Percentiles rank a stretch among this genome's conserved stretches.
phyloP scores from a whole-genome alignment of 495 filamentous ascomycete genomes.

The Barbatosphaeria neglecta region DNA sequence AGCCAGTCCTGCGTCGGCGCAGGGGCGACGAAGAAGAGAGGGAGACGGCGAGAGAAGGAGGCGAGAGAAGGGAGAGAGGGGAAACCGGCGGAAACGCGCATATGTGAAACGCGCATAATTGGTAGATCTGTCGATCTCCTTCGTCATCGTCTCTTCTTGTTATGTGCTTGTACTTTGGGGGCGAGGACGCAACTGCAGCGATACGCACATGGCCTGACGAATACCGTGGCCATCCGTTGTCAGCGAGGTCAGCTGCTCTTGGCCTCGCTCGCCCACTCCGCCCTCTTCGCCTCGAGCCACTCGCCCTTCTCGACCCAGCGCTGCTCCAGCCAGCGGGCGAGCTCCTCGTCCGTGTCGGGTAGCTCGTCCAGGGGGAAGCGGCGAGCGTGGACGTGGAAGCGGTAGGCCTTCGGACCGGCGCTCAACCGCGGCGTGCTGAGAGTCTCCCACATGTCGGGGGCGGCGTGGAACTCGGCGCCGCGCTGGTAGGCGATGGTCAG shows the following conservation, averaged over 20 bases:
- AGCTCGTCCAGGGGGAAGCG: slow-evolving; percentile 34
- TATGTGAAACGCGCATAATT: too few species aligned
- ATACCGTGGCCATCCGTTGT: too few species aligned
- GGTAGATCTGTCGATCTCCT: too few species aligned
- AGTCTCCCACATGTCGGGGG: slow-evolving; percentile 41
- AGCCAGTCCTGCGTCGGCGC: too few species aligned
- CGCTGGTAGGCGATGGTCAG: slow-evolving; percentile 44
- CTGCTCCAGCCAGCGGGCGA: slow-evolving; percentile 42
- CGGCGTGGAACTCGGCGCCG: slow-evolving; percentile 29
- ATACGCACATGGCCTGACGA: too few species aligned
- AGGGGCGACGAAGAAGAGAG: too few species aligned
- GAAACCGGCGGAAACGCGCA: too few species aligned
- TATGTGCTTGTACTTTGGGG: too few species aligned
- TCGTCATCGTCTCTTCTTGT: too few species aligned
- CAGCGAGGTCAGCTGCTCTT: background rate
- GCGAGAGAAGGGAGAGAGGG: too few species aligned
- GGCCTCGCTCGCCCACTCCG: slow-evolving; percentile 5
- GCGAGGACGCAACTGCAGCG: too few species aligned
- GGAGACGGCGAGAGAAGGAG: too few species aligned
- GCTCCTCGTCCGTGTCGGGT: slow-evolving; percentile 28
- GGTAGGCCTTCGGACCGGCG: slow-evolving; percentile 17
- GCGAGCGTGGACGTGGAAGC: slow-evolving; percentile 40
- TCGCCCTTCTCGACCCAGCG: slow-evolving; percentile 43
- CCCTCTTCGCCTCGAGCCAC: slow-evolving; percentile 31
- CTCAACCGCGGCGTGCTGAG: slow-evolving; percentile 27